Evolutionary conservation across 1,139 yeast genomes (phyloP), one percentile per base, ranked within the genome.

Genomic region (Debaryomyces fabryi): DNA sequence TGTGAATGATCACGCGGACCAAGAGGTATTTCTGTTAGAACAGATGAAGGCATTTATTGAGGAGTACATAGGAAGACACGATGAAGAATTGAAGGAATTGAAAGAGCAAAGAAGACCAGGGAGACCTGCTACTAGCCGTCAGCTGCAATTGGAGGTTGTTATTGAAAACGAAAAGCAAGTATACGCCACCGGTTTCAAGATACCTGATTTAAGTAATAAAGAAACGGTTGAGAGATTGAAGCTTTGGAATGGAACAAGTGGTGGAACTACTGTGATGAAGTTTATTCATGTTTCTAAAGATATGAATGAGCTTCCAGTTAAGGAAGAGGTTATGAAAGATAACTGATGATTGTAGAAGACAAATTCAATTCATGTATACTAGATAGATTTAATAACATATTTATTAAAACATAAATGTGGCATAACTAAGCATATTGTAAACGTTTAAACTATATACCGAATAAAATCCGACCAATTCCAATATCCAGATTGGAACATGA

Each of bases 161-260:
- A 75, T 76, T 41, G 83, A 85, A 47, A 71, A 76, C 43, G 97
- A 91, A 53, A 49, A 62, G 44, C 79, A 79, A 34, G 81, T 86
- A 47, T 90, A 79, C 62, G 72, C 69, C 13, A 77, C 89, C 1
- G 98, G 98, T 0, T 85, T 85, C 68, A 66, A 72, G 47, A 74
- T 87, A 6, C 97, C 97, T 0, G 91, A 90, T 64, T 64, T 92
- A 50, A 72, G 83, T 3, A 85, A 85, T 56, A 70, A 67, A 42
- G 74, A 69, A 9, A 86, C 84, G 7, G 95, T 88, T 1, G 71
- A 73, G 39, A 69, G 74, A 39, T 69, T 91, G 52, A 76, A 85
- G 59, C 65, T 68, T 16, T 92, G 97, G 97, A 86, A 87, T 57
- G 93, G 96, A 20, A 81, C 89, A 8, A 72, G 80, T 54, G 97